Evolutionary conservation across 2,329 filamentous ascomycete species (phyloP).

Genomic region (Colletotrichum tanaceti): DNA sequence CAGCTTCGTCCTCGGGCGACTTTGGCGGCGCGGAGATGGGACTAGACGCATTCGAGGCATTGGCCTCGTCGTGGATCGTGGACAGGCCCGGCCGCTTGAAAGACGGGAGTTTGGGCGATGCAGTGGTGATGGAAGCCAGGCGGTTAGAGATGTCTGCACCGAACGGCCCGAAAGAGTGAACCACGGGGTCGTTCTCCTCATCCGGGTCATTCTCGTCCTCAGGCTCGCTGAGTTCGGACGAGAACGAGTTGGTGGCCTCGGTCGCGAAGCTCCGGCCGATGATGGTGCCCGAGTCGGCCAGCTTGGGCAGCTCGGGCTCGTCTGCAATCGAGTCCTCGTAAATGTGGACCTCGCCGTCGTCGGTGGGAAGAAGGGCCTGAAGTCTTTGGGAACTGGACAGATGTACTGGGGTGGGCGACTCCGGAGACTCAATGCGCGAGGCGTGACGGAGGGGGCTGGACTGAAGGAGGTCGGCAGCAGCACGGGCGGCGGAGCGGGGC

Average conservation of each 20-base stretch:
- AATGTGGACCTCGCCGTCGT: conserved; percentile 42
- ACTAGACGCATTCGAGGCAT: conserved; percentile 29
- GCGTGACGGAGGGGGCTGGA: conserved; percentile 69
- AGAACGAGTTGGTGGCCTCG: conserved; percentile 64
- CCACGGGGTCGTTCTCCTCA: conserved; percentile 93
- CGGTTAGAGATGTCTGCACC: conserved; percentile 86
- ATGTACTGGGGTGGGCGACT: conserved; percentile 68
- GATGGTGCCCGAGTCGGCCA: conserved; percentile 39
- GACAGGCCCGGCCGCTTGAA: conserved; percentile 37
- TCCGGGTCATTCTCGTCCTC: conserved; percentile 70
- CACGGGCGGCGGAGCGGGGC: conserved; percentile 54
- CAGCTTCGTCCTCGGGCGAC: conserved; percentile 21
- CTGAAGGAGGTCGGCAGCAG: conserved; percentile 60
- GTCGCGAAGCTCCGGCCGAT: conserved; percentile 61
- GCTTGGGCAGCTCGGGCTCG: conserved; percentile 54
- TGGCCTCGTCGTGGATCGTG: conserved; percentile 26
- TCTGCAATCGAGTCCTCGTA: conserved; percentile 43
- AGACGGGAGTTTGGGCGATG: conserved; percentile 66
- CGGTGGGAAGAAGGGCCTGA: conserved; percentile 56
- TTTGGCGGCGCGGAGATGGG: conserved; percentile 34
- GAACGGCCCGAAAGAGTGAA: conserved; percentile 92
- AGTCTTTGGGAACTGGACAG: conserved; percentile 58
- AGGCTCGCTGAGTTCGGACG: conserved; percentile 67
- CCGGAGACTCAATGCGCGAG: conserved; percentile 76
- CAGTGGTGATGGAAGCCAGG: conserved; percentile 80